phyloP scores from a whole-genome alignment of 345 rosid species.

The Moringa oleifera region DNA sequence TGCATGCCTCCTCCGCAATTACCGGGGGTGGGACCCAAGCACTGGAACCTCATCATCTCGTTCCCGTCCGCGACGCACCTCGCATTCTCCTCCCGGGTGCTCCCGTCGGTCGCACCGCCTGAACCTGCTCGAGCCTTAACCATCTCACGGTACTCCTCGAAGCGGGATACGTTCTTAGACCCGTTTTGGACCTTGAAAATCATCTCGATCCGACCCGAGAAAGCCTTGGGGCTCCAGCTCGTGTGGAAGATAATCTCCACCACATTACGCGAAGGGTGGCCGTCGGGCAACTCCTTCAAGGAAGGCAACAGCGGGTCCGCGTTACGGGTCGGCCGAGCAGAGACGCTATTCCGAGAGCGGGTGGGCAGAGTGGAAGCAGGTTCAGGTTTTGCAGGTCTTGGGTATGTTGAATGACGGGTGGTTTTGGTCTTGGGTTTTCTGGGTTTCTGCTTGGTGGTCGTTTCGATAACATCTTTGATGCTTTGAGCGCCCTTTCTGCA shows the following conservation, averaged over 20 bases:
- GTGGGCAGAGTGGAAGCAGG: constrained; percentile 20
- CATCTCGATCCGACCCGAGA: constrained; percentile 78
- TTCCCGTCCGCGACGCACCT: constrained; percentile 92
- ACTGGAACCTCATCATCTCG: constrained; percentile 92
- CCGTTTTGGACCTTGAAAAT: constrained; percentile 88
- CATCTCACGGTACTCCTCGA: constrained; percentile 83
- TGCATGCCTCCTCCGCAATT: constrained; percentile 20
- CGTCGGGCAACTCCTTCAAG: constrained; percentile 68
- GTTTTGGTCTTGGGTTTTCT: constrained; percentile 26
- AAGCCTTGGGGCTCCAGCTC: constrained; percentile 78
- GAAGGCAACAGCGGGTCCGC: constrained; percentile 56
- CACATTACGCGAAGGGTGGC: constrained; percentile 88
- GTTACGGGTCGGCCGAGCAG: constrained; percentile 30
- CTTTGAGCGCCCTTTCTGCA: constrained; percentile 57
- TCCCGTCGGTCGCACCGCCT: constrained; percentile 10
- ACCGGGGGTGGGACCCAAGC: constrained; percentile 59
- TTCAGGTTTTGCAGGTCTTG: constrained; percentile 24
- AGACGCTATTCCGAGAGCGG: constrained; percentile 28
- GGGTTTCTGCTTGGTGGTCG: constrained; percentile 26
- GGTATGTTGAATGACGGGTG: not conserved
- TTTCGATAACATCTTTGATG: constrained; percentile 67
- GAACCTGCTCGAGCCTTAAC: constrained; percentile 56
- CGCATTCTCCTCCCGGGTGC: constrained; percentile 60
- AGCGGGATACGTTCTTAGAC: constrained; percentile 56
- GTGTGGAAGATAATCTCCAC: constrained; percentile 94